Percentiles rank a stretch among this genome's conserved stretches.
These are phyloP conservation scores for Tetrahymena elliotti DNA, from an alignment of 73 alveolate genomes.

Conservation along the genomic window DNA sequence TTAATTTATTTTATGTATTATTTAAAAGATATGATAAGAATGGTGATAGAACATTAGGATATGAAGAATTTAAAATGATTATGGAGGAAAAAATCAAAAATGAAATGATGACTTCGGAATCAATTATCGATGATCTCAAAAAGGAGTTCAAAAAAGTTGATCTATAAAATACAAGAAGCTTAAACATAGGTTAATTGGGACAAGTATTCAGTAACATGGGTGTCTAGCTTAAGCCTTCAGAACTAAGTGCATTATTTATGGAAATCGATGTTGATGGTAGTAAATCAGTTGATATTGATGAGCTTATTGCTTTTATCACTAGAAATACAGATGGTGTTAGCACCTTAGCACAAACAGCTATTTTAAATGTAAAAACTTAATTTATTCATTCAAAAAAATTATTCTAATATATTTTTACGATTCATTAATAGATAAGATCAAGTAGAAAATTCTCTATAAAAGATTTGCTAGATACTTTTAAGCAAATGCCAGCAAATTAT, in stretches of 20 bases:
- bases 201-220: background rate
- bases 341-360: background rate
- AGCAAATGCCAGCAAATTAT: background rate
- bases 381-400: background rate
- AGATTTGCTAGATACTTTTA: background rate
- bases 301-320: background rate
- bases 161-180: background rate
- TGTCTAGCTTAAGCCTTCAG: background rate
- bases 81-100: background rate
- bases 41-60: background rate
- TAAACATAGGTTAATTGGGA: background rate
- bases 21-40: background rate
- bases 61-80: background rate
- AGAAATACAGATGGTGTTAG: background rate
- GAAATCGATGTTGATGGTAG: background rate
- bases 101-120: background rate
- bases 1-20: background rate
- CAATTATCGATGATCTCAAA: background rate
- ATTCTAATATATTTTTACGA: background rate
- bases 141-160: background rate
- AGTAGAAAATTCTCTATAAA: background rate
- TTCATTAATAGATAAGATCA: background rate
- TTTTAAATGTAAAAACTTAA: background rate
- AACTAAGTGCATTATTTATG: background rate
- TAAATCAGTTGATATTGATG: background rate